Percentiles rank a stretch among this genome's conserved stretches.
Evolutionary conservation across 306 rosid species (phyloP).

Genomic region (Echinosophora koreensis): DNA sequence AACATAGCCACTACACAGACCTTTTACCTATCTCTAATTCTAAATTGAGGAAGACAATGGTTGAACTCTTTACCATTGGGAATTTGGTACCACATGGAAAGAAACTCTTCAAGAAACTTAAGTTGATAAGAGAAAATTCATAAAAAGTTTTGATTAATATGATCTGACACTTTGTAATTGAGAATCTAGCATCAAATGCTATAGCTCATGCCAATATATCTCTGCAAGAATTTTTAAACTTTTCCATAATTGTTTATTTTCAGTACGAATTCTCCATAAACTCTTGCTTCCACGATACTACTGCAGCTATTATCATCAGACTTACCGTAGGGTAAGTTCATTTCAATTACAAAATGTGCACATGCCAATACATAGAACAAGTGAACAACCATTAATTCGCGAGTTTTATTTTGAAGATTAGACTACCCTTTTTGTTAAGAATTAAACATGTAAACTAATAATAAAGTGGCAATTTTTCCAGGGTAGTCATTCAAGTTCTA

Average conservation of each 20-base stretch:
- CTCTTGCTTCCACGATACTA: constrained; percentile 68
- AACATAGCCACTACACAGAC: too few relatives aligned
- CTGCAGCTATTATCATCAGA: constrained; percentile 59
- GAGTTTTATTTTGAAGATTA: background rate
- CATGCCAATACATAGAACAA: background rate
- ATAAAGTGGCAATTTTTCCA: constrained; percentile 50
- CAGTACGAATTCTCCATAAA: constrained; percentile 57
- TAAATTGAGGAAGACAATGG: too few relatives aligned
- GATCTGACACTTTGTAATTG: too few relatives aligned
- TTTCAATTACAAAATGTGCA: constrained; percentile 20
- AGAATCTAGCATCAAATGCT: too few relatives aligned
- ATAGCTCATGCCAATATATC: too few relatives aligned
- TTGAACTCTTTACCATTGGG: too few relatives aligned
- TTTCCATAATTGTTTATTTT: constrained; percentile 32
- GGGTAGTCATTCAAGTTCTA: constrained; percentile 71
- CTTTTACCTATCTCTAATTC: background rate
- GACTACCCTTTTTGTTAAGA: background rate
- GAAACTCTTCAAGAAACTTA: background rate
- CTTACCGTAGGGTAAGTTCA: constrained; percentile 72
- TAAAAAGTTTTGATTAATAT: too few relatives aligned
- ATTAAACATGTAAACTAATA: constrained; percentile 22
- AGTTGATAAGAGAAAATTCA: background rate
- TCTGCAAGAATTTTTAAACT: constrained; percentile 2
- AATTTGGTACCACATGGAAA: too few relatives aligned
- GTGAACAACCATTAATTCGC: background rate